Conservation (phyloP, 495 filamentous ascomycete species). For the Umbilicaria muhlenbergii region DNA sequence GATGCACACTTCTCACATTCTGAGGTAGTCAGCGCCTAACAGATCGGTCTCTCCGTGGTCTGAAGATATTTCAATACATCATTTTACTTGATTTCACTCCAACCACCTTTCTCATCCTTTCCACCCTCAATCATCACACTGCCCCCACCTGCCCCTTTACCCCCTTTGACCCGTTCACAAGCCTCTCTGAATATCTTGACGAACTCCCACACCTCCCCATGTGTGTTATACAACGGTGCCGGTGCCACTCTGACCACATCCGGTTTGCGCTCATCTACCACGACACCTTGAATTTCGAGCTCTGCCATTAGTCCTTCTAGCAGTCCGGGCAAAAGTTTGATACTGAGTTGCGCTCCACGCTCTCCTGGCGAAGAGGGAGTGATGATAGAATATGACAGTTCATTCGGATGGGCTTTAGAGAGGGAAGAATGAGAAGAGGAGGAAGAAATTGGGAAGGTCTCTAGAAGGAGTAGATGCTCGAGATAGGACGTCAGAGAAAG, state of each 20-base stretch:
- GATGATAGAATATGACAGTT: constrained; percentile 52
- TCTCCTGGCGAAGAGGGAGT: constrained; percentile 58
- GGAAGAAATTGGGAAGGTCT: too few species aligned
- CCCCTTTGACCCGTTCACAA: constrained; percentile 17
- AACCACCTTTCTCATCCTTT: constrained; percentile 5
- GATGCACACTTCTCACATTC: too few species aligned
- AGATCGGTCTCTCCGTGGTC: too few species aligned
- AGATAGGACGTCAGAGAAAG: constrained; percentile 64
- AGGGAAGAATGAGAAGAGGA: constrained; percentile 12
- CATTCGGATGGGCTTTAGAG: constrained; percentile 22
- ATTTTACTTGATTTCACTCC: constrained; percentile 6
- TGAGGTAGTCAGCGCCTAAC: too few species aligned
- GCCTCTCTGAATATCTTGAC: constrained; percentile 43
- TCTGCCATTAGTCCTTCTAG: constrained; percentile 52
- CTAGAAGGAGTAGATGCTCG: constrained; percentile 43
- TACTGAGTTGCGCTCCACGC: constrained; percentile 76
- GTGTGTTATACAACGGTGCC: constrained; percentile 79
- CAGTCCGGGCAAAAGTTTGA: constrained; percentile 49
- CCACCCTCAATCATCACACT: constrained; percentile 2
- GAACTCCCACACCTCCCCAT: constrained; percentile 64
- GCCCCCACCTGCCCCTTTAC: neutral
- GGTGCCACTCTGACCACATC: constrained; percentile 90
- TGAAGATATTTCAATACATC: too few species aligned
- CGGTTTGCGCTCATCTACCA: constrained; percentile 81
- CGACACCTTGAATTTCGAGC: constrained; percentile 52